Percentiles rank a stretch among this genome's conserved stretches.
phyloP scores from a whole-genome alignment of 768 basidiomycete genomes.

The Tubosaeta sp. region DNA sequence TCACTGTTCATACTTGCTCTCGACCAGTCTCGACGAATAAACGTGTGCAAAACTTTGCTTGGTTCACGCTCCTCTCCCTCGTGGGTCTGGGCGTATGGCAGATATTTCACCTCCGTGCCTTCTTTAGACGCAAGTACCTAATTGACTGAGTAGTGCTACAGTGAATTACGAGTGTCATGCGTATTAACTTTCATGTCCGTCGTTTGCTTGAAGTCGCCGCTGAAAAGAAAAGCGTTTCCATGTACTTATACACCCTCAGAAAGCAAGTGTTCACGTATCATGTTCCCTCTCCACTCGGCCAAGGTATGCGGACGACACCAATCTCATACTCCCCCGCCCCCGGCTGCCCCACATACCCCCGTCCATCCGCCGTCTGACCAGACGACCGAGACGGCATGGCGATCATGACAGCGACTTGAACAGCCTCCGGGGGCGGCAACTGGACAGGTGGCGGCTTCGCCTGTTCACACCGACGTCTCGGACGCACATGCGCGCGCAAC shows the following conservation, averaged over 20 bases:
- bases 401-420: slow-evolving; percentile 45
- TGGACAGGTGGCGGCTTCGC: slow-evolving; percentile 11
- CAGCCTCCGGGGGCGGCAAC: slow-evolving; percentile 16
- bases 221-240: no score
- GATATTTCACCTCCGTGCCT: slow-evolving; percentile 88
- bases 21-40: slow-evolving; percentile 79
- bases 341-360: slow-evolving; percentile 5
- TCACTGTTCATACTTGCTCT: neutral
- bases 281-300: slow-evolving; percentile 19
- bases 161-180: slow-evolving; percentile 2
- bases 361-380: neutral
- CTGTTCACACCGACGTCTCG: neutral
- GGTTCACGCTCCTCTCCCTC: slow-evolving; percentile 80
- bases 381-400: slow-evolving; percentile 38
- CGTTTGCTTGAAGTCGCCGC: no score
- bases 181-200: no score
- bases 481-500: slow-evolving; percentile 6
- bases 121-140: slow-evolving; percentile 95
- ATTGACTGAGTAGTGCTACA: slow-evolving; percentile 55
- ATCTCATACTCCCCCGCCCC: slow-evolving; percentile 39
- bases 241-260: neutral
- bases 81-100: slow-evolving; percentile 88
- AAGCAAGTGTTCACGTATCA: neutral
- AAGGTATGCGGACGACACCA: slow-evolving; percentile 38
- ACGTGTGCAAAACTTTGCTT: slow-evolving; percentile 90